These are phyloP conservation scores for Fonsecaea nubica DNA, from an alignment of 2,329 filamentous ascomycete genomes.

Conservation along the genomic window DNA sequence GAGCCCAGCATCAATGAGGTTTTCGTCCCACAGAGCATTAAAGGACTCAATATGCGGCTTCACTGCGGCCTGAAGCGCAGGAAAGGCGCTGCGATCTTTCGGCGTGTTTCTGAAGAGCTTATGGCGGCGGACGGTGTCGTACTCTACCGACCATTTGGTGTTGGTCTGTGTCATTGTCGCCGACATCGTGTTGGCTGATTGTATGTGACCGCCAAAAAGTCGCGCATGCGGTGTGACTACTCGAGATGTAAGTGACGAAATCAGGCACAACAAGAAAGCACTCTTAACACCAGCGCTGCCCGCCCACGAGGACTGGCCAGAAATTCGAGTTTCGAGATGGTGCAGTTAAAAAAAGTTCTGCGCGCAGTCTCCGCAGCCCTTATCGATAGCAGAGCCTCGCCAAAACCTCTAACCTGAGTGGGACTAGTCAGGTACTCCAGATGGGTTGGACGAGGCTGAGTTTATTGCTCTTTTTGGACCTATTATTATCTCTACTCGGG, in stretches of 20 bases:
- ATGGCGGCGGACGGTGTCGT: slow-evolving; percentile 83
- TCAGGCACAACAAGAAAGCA: background rate
- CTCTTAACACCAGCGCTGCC: slow-evolving; percentile 4
- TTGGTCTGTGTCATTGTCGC: slow-evolving; percentile 28
- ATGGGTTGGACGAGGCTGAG: background rate
- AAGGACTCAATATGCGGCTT: slow-evolving; percentile 94
- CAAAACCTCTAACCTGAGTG: background rate
- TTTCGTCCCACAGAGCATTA: slow-evolving; percentile 84
- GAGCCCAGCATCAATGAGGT: slow-evolving; percentile 75
- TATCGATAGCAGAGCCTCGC: slow-evolving; percentile 24
- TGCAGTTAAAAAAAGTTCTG: slow-evolving; percentile 17
- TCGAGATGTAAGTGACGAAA: background rate
- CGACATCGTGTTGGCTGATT: slow-evolving; percentile 21
- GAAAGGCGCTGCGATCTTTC: slow-evolving; percentile 85
- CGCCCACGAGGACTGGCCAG: background rate
- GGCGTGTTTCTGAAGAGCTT: slow-evolving; percentile 88
- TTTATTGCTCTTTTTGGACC: background rate
- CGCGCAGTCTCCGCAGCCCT: slow-evolving; percentile 10
- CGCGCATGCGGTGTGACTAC: background rate
- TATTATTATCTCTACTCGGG: background rate
- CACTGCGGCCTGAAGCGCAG: slow-evolving; percentile 82
- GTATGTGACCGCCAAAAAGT: background rate
- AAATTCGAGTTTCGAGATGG: slow-evolving; percentile 4
- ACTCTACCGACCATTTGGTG: slow-evolving; percentile 77
- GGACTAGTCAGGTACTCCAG: background rate